Percentiles rank a stretch among this genome's conserved stretches.
phyloP scores from a whole-genome alignment of 2,329 filamentous ascomycete species.

The Colletotrichum eleusines region DNA sequence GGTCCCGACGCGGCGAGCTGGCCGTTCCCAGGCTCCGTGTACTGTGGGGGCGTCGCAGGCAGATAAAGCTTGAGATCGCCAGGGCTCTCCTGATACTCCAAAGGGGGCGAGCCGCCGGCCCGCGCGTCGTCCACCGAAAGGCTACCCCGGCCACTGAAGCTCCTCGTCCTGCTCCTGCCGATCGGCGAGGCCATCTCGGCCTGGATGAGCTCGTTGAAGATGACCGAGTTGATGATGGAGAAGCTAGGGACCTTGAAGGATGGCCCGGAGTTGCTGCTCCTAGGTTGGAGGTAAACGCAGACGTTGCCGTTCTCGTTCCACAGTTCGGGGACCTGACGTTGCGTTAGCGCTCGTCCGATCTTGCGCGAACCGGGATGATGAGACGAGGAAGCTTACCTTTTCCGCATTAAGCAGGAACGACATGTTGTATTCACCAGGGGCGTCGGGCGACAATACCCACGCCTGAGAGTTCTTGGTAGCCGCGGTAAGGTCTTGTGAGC shows the following conservation, averaged over 20 bases:
- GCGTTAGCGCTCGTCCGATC: conserved; percentile 34
- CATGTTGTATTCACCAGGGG: conserved; percentile 68
- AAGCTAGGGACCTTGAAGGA: conserved; percentile 72
- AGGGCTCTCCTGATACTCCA: conserved; percentile 49
- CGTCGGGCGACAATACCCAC: conserved; percentile 68
- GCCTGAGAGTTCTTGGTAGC: conserved; percentile 50
- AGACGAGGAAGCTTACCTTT: conserved; percentile 57
- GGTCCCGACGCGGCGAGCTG: conserved; percentile 52
- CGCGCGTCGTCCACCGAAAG: conserved; percentile 64
- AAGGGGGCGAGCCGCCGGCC: conserved; percentile 54
- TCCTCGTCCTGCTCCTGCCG: conserved; percentile 52
- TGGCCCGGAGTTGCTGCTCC: conserved; percentile 61
- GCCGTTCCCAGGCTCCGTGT: conserved; percentile 47
- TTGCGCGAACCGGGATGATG: conserved; percentile 30
- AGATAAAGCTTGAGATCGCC: conserved; percentile 66
- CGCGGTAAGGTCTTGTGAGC: conserved; percentile 54
- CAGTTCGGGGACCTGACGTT: conserved; percentile 69
- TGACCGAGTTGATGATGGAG: conserved; percentile 64
- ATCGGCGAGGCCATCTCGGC: conserved; percentile 54
- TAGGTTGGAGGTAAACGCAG: conserved; percentile 68
- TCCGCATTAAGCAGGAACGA: conserved; percentile 65
- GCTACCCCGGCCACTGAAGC: conserved; percentile 61
- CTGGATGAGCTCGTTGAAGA: conserved; percentile 66
- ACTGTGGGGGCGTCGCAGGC: conserved; percentile 56
- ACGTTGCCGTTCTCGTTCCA: conserved; percentile 73